Base-by-base conservation (phyloP, 2,329 filamentous ascomycete genomes). In the Dendrostoma leiphaemia region DNA sequence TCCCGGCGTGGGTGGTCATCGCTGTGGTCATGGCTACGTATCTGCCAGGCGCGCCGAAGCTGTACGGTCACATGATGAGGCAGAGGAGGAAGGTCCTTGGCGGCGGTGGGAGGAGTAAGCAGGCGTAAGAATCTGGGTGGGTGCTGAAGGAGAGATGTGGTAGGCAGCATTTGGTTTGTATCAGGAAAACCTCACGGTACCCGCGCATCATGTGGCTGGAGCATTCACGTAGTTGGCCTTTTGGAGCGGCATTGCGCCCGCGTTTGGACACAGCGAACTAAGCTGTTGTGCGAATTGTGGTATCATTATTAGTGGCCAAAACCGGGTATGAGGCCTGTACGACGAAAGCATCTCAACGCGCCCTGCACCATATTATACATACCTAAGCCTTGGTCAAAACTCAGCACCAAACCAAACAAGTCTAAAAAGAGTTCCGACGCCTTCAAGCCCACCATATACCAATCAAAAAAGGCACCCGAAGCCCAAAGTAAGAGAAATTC, bases 21-120 rank as follows among this genome's bases (percentile, higher is more conserved):
- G 44, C 48, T n/a, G 60, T 57, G 12, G 50, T 61, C 29, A 48
- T 54, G 53, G 28, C 26, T 5, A 51, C 53, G 26, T 65, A 65
- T 54, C 54, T 63, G 40, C 62, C 58, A 57, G 88, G 90, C 75
- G 66, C 89, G 4, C 96, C 94, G 65, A 81, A 95, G 53, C 74
- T 97, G 54, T 97, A 94, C 69, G 91, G 89, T 21, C 89, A 99
- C 72, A 97, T 99, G 94, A 90, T 97, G 79, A 79, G 80, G 58
- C 94, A 99, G 80, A 81, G 93, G 63, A 80, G 83, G 61, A 96
- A 91, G 80, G 83, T 93, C 51, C 76, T 91, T 75, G 82, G 83
- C 51, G 81, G 79, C 37, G 82, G 44, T 4, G 44, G 21, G n/a
- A 51, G 85, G 66, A 23, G 28, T 6, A 82, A 80, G 71, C 63